These are phyloP conservation scores for Coemansia erecta DNA, from an alignment of 192 early-diverging fungal genomes.

Conservation along the genomic window DNA sequence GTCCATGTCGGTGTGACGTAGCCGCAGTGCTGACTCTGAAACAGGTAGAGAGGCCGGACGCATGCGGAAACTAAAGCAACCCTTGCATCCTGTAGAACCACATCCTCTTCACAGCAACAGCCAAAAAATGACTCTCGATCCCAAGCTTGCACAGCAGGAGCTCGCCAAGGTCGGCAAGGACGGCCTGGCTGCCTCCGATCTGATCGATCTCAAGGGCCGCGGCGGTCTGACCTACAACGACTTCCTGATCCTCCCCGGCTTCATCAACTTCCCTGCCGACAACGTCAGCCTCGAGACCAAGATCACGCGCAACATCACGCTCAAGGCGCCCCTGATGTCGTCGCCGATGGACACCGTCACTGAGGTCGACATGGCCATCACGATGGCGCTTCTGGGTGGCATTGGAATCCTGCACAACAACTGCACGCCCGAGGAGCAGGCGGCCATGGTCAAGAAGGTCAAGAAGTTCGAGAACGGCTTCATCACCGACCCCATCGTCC, in stretches of 20 bases:
- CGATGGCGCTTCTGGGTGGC: conserved; percentile 93
- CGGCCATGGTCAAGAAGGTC: conserved; percentile 96
- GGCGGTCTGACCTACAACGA: conserved; percentile 99
- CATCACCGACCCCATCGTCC: conserved; percentile 89
- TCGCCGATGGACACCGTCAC: conserved; percentile 99
- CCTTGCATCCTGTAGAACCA: not conserved
- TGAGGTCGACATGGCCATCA: conserved; percentile 97
- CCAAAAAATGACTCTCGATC: conserved; percentile 23
- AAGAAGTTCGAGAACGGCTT: conserved; percentile 99
- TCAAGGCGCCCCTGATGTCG: conserved; percentile 93
- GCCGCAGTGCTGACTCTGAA: too few relatives aligned
- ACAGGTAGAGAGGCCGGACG: too few relatives aligned
- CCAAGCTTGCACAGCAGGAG: conserved; percentile 39
- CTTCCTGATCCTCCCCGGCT: conserved; percentile 95
- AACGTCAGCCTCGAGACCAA: conserved; percentile 75
- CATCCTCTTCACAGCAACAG: not conserved
- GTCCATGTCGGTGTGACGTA: too few relatives aligned
- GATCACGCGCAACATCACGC: conserved; percentile 85
- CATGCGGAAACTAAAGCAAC: too few relatives aligned
- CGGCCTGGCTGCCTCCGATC: conserved; percentile 79
- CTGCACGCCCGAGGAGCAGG: conserved; percentile 93
- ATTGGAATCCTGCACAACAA: conserved; percentile 98
- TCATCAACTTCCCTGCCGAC: conserved; percentile 88
- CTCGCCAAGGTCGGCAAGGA: conserved; percentile 59
- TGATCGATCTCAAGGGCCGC: conserved; percentile 75